Evolutionary conservation across 1,139 yeast genomes (phyloP), one percentile per base, ranked within the genome.

Genomic region (Dujonia santamariae): DNA sequence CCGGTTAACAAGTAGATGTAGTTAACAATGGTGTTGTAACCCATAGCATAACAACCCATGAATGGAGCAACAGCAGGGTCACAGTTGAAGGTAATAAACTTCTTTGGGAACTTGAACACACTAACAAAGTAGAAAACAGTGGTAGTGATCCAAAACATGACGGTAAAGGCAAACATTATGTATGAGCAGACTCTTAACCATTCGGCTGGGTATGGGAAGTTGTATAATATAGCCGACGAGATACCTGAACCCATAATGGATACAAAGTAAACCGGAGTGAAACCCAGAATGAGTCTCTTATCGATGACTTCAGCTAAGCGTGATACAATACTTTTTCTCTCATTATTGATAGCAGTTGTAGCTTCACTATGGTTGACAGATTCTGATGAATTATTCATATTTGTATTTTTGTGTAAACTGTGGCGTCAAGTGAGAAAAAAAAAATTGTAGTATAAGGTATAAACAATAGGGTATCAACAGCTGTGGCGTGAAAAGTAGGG

Each of bases 211-310:
- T 76, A 84, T 0, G 95, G 88, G 53, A 81, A 86, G 21, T 62
- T 53, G 55, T 78, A 73, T 33, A 86, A 60, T 7, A 85, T 61
- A 26, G 72, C 56, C 4, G 84, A 63, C 1, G 85, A 63, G 30
- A 86, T 84, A 2, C 96, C 96, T 1, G 83, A 74, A 3, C 95
- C 96, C 96, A 87, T 87, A n/a, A 79, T 72, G 31, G 78, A 67
- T 24, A 84, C 82, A 56, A 82, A 86, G 71, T 79, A 80, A 2
- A 67, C 67, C 2, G 86, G 85, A 16, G 67, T 55, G 47, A 78
- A 77, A 11, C 59, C 52, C 19, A 51, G 41, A 11, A 70, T 37
- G 7, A 51, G 35, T 22, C 50, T 50, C n/a, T 40, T 35, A 22
- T 31, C 31, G 15, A 31, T 23, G 7, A 31, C 30, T 23, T 34